Percentiles rank a stretch among this genome's conserved stretches.
Evolutionary conservation across 768 basidiomycete genomes (phyloP).

Genomic region (Mycena sanguinolenta): DNA sequence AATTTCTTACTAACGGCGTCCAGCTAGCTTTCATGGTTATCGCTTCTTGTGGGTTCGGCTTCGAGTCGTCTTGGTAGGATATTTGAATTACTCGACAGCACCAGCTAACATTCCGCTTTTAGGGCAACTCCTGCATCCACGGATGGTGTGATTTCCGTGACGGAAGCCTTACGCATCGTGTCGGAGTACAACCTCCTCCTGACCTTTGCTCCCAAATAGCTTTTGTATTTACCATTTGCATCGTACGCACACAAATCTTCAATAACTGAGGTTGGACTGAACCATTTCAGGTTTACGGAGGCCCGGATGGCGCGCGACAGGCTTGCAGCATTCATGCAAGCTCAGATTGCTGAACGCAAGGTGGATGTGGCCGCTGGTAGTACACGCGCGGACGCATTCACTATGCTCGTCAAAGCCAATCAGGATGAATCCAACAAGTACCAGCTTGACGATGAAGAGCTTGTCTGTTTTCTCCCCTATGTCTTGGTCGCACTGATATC

Average conservation of each 20-base stretch:
- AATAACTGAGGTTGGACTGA: background rate
- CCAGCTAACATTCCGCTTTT: background rate
- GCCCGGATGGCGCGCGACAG: slow-evolving; percentile 46
- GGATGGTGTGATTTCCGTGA: slow-evolving; percentile 54
- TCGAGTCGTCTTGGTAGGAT: slow-evolving; percentile 54
- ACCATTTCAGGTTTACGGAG: background rate
- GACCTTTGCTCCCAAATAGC: slow-evolving; percentile 53
- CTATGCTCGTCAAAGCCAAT: slow-evolving; percentile 59
- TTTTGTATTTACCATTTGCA: slow-evolving; percentile 51
- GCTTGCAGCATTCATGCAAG: slow-evolving; percentile 53
- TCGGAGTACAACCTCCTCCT: slow-evolving; percentile 46
- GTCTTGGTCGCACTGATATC: background rate
- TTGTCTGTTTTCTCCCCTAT: slow-evolving; percentile 48
- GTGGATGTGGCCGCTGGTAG: slow-evolving; percentile 43
- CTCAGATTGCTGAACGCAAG: slow-evolving; percentile 52
- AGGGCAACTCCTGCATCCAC: slow-evolving; percentile 46
- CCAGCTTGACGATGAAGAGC: slow-evolving; percentile 54
- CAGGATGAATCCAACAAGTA: slow-evolving; percentile 56
- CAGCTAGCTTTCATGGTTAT: slow-evolving; percentile 60
- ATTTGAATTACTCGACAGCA: background rate
- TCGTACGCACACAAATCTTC: slow-evolving; percentile 41
- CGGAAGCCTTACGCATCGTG: slow-evolving; percentile 52
- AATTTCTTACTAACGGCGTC: too few relatives aligned
- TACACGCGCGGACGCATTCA: slow-evolving; percentile 52
- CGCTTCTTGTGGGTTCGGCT: slow-evolving; percentile 62